Percentiles rank a stretch among this genome's conserved stretches.
These are phyloP conservation scores for Pichia gijzeniarum DNA, from an alignment of 805 yeast species.

Conservation along the genomic window DNA sequence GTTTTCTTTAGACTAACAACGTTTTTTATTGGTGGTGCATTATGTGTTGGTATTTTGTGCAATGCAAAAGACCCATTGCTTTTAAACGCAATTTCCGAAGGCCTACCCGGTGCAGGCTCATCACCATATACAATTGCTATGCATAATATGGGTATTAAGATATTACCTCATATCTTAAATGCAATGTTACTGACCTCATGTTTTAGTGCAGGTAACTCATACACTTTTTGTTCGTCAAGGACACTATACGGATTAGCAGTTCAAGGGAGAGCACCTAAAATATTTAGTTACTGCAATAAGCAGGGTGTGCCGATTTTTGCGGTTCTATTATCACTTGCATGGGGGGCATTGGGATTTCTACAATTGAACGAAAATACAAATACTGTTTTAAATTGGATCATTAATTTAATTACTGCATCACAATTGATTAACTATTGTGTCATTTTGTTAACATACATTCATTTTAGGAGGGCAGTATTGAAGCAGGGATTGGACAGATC, in stretches of 20 bases:
- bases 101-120: slow-evolving; percentile 41
- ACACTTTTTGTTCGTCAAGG: slow-evolving; percentile 62
- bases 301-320: slow-evolving; percentile 72
- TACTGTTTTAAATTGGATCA: slow-evolving; percentile 65
- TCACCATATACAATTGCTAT: slow-evolving; percentile 82
- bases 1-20: slow-evolving; percentile 38
- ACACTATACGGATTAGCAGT: slow-evolving; percentile 63
- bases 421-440: slow-evolving; percentile 57
- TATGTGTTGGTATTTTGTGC: slow-evolving; percentile 40
- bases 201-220: slow-evolving; percentile 78
- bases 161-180: slow-evolving; percentile 69
- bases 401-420: slow-evolving; percentile 63
- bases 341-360: slow-evolving; percentile 62
- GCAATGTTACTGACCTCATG: slow-evolving; percentile 68
- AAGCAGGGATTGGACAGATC: slow-evolving; percentile 44
- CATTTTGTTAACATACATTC: slow-evolving; percentile 51
- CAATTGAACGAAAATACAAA: slow-evolving; percentile 57
- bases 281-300: slow-evolving; percentile 56
- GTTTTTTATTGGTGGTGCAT: slow-evolving; percentile 43
- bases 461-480: slow-evolving; percentile 53
- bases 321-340: slow-evolving; percentile 45
- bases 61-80: slow-evolving; percentile 36
- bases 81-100: slow-evolving; percentile 28
- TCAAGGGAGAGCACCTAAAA: slow-evolving; percentile 64
- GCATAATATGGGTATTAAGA: slow-evolving; percentile 54